Evolutionary conservation across 495 filamentous ascomycete species (phyloP).

Genomic region (Hyaloscypha hepaticicola): DNA sequence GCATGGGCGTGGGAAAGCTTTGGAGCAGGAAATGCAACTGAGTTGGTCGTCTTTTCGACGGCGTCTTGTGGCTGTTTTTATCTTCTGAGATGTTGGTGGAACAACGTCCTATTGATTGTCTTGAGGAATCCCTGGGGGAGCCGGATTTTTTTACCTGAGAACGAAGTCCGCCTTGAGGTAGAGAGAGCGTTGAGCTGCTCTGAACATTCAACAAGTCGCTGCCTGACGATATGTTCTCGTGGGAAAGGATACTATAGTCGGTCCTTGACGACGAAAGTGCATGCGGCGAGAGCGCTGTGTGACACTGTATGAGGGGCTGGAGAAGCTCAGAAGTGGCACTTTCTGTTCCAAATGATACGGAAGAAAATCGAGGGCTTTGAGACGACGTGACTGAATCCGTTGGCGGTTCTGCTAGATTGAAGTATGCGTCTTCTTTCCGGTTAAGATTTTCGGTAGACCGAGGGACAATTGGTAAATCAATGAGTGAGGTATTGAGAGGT

Average conservation of each 20-base stretch:
- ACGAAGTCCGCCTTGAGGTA: not conserved
- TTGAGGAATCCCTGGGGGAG: not conserved
- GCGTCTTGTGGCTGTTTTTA: not conserved
- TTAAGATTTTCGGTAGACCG: not conserved
- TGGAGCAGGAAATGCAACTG: slow-evolving; percentile 5
- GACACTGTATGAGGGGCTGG: no score
- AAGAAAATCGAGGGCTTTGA: no score
- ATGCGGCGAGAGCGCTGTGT: not conserved
- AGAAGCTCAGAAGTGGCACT: no score
- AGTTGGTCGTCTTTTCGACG: not conserved
- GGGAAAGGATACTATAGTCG: not conserved
- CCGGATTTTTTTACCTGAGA: not conserved
- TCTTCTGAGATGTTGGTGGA: not conserved
- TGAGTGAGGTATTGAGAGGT: not conserved
- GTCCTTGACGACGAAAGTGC: not conserved
- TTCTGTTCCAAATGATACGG: no score
- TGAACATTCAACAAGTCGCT: not conserved
- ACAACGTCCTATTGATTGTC: not conserved
- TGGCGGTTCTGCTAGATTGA: no score
- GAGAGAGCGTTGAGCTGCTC: not conserved
- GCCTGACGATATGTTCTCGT: not conserved
- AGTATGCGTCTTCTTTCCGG: not conserved
- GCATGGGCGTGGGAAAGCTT: slow-evolving; percentile 12
- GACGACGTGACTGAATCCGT: no score
- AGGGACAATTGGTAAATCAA: not conserved